These are phyloP conservation scores for Gossypium anomalum DNA, from an alignment of 345 rosid species.

Conservation along the genomic window DNA sequence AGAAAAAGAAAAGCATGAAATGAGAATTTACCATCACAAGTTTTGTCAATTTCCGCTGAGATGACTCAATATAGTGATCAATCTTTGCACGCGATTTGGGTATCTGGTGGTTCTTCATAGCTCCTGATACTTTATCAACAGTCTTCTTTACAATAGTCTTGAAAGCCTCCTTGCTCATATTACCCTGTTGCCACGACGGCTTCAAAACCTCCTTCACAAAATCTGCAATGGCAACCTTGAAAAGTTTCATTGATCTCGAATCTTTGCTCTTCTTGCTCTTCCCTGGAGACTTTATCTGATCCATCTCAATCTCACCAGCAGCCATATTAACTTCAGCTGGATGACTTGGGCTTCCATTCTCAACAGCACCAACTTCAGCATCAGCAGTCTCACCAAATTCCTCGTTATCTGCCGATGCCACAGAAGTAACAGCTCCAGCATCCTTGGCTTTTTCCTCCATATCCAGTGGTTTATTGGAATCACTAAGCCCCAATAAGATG, in stretches of 20 bases:
- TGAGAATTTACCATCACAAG: constrained; percentile 73
- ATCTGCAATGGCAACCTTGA: constrained; percentile 67
- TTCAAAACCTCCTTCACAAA: constrained; percentile 89
- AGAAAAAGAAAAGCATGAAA: background rate
- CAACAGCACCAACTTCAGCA: constrained; percentile 55
- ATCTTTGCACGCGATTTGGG: constrained; percentile 84
- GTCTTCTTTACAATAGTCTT: constrained; percentile 89
- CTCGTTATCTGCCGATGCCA: constrained; percentile 41
- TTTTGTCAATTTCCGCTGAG: constrained; percentile 72
- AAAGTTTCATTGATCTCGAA: constrained; percentile 62
- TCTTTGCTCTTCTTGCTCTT: constrained; percentile 58
- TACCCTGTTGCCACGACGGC: constrained; percentile 92
- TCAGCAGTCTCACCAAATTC: constrained; percentile 73
- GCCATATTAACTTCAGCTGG: constrained; percentile 29
- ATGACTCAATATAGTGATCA: constrained; percentile 67
- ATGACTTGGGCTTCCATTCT: constrained; percentile 48
- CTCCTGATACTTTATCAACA: constrained; percentile 80
- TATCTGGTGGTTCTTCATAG: constrained; percentile 65
- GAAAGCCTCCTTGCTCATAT: constrained; percentile 94
- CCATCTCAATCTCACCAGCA: constrained; percentile 47
- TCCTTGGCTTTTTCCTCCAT: constrained; percentile 54
- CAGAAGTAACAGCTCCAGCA: constrained; percentile 29
- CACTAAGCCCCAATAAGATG: constrained; percentile 34
- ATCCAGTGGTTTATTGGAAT: constrained; percentile 51
- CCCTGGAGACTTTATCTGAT: constrained; percentile 46